Conservation (phyloP, 768 basidiomycete species). For the Hortiboletus flavorubellus region DNA sequence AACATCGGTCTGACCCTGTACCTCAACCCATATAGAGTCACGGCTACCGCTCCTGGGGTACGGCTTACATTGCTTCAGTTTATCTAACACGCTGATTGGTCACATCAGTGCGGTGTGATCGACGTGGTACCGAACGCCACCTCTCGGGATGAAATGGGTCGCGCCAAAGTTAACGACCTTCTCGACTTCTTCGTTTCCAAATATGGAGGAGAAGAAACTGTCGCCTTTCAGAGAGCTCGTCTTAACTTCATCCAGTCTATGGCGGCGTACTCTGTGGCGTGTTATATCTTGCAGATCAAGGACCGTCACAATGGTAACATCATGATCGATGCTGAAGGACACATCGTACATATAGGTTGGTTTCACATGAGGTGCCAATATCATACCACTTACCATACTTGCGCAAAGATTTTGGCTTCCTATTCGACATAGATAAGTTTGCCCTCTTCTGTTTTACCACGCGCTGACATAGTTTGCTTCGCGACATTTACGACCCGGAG, state of each 20-base stretch:
- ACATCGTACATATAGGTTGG: conserved; percentile 93
- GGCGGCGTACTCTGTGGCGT: conserved; percentile 98
- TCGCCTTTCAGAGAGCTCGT: conserved; percentile 88
- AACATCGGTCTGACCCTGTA: conserved; percentile 86
- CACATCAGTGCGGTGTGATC: conserved; percentile 89
- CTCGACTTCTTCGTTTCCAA: conserved; percentile 91
- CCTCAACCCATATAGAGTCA: conserved; percentile 94
- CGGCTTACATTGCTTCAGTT: conserved; percentile 29
- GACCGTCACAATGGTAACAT: conserved; percentile 99
- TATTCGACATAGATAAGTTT: conserved; percentile 98
- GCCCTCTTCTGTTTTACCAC: conserved; percentile 1
- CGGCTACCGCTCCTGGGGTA: conserved; percentile 94
- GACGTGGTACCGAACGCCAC: conserved; percentile 98
- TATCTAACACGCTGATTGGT: not conserved
- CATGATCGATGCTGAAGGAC: conserved; percentile 98
- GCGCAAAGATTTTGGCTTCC: conserved; percentile 83
- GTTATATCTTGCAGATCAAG: conserved; percentile 98
- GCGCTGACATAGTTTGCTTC: conserved; percentile 28
- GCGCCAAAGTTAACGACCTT: conserved; percentile 96
- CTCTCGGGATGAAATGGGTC: conserved; percentile 98
- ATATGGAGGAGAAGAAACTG: conserved; percentile 87
- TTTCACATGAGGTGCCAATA: not conserved
- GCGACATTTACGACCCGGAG: conserved; percentile 53
- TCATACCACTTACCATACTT: conserved; percentile 7
- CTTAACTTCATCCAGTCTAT: conserved; percentile 98